Evolutionary conservation across 352 stramenopile genomes (phyloP).

Genomic region (Pythium dissotocum): DNA sequence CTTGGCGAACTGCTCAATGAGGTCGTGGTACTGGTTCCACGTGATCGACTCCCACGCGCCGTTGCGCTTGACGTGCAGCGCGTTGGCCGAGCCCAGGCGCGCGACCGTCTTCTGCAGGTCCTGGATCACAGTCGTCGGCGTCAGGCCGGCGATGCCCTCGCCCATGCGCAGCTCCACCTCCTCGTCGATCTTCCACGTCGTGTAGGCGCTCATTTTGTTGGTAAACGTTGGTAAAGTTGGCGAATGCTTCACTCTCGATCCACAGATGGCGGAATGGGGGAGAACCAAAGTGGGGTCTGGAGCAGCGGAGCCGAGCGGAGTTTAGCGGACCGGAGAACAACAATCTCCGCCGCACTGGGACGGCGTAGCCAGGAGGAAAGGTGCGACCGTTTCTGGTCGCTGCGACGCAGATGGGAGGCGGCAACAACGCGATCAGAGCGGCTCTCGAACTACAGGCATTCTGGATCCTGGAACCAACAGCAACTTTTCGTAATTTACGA

Average conservation of each 20-base stretch:
- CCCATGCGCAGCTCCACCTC: slow-evolving; percentile 77
- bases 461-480: not conserved
- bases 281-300: not conserved
- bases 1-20: slow-evolving; percentile 81
- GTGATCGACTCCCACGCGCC: slow-evolving; percentile 69
- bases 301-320: not conserved
- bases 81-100: slow-evolving; percentile 53
- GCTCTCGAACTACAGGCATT: not conserved
- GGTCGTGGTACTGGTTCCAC: slow-evolving; percentile 81
- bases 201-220: slow-evolving; percentile 23
- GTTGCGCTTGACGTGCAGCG: slow-evolving; percentile 69
- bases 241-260: not conserved
- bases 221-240: slow-evolving; percentile 2
- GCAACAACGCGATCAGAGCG: slow-evolving; percentile 1
- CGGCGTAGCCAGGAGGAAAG: not conserved
- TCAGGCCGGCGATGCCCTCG: slow-evolving; percentile 42
- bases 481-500: slow-evolving; percentile 1
- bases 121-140: slow-evolving; percentile 53
- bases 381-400: slow-evolving; percentile 7
- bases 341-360: not conserved
- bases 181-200: slow-evolving; percentile 87
- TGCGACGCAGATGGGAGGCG: not conserved
- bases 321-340: not conserved
- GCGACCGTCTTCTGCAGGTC: slow-evolving; percentile 63
- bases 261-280: slow-evolving; percentile 6